Conservation (phyloP, 2,329 filamentous ascomycete species). For the Calonectria hongkongensis region DNA sequence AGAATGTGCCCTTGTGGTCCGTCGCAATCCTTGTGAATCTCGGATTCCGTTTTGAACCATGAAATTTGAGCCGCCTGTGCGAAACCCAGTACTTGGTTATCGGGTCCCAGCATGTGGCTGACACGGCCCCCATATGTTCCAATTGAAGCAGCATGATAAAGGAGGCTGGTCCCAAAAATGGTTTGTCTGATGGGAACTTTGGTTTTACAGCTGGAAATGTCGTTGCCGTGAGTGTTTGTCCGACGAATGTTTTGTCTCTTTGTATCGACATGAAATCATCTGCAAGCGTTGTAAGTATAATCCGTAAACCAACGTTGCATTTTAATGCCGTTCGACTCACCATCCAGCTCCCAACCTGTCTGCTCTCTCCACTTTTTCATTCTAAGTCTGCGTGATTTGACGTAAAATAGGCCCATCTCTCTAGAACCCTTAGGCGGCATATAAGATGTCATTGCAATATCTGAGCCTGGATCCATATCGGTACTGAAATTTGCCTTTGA, state of each 20-base stretch:
- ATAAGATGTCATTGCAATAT: constrained; percentile 1
- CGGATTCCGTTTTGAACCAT: background rate
- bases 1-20: background rate
- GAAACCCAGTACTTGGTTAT: background rate
- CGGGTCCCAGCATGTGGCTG: background rate
- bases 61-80: background rate
- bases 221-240: background rate
- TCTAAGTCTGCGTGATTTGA: background rate
- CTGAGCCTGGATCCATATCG: background rate
- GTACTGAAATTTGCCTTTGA: background rate
- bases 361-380: constrained; percentile 9
- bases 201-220: background rate
- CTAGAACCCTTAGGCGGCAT: background rate
- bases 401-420: constrained; percentile 21
- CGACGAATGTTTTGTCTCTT: background rate
- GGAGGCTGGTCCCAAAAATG: no score
- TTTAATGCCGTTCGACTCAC: background rate
- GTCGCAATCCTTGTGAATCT: background rate
- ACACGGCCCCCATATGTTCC: background rate
- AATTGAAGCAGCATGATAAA: background rate
- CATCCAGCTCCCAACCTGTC: constrained; percentile 6
- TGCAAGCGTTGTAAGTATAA: background rate
- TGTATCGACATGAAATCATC: background rate
- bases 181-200: background rate
- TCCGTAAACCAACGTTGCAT: background rate